Percentiles rank a stretch among this genome's conserved stretches.
Evolutionary conservation across 1,284 basidiomycete genomes (phyloP).

Genomic region (Chiua sp.): DNA sequence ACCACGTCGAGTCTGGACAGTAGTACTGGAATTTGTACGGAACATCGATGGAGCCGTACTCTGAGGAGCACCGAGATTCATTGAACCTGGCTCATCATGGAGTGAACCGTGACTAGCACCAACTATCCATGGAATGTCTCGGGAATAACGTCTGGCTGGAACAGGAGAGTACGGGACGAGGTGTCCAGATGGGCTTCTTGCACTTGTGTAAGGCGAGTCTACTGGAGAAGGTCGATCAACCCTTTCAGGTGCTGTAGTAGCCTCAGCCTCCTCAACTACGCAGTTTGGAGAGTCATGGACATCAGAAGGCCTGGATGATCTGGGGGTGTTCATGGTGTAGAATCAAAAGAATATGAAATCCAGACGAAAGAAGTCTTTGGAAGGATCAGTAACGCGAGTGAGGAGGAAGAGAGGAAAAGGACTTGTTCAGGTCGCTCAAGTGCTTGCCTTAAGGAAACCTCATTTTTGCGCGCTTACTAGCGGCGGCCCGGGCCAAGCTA

Average conservation of each 20-base stretch:
- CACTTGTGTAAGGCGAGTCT: constrained; percentile 23
- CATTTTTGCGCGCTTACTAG: background rate
- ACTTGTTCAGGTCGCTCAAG: too few relatives aligned
- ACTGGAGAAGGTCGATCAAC: constrained; percentile 10
- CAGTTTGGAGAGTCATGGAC: background rate
- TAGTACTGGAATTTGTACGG: constrained; percentile 7
- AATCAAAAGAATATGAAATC: background rate
- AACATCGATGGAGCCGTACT: background rate
- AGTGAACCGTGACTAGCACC: constrained; percentile 21
- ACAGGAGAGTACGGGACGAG: constrained; percentile 21
- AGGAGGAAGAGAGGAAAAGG: background rate
- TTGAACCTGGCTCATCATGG: constrained; percentile 20
- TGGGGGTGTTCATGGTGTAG: constrained; percentile 26
- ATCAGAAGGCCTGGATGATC: background rate
- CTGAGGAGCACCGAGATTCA: background rate
- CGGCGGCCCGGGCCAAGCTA: too few relatives aligned
- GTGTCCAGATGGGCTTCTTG: constrained; percentile 32
- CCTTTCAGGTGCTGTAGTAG: background rate
- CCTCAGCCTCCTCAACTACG: background rate
- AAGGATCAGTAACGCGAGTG: background rate
- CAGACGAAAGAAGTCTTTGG: background rate
- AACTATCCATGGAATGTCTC: constrained; percentile 10
- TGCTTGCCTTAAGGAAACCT: background rate
- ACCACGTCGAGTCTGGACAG: background rate
- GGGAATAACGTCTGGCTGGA: constrained; percentile 17